Conservation (phyloP, 177 flowering plant genomes). For the Vitis hybrid region DNA sequence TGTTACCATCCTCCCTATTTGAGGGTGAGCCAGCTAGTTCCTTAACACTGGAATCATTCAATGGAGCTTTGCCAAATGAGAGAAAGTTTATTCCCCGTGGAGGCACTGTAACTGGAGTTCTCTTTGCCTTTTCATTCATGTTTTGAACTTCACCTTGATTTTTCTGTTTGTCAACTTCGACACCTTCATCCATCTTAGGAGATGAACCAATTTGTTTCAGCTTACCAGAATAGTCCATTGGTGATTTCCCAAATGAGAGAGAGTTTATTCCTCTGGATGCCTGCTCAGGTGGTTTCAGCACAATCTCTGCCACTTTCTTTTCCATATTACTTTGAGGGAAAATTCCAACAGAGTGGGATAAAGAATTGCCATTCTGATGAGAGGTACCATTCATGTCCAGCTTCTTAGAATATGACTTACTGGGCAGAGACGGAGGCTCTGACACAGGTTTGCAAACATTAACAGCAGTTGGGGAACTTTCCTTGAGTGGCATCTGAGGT, state of each 20-base stretch:
- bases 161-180: slow-evolving; percentile 8
- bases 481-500: slow-evolving; percentile 30
- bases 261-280: slow-evolving; percentile 48
- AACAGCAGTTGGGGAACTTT: slow-evolving; percentile 23
- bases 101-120: slow-evolving; percentile 13
- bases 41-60: slow-evolving; percentile 15
- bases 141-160: slow-evolving; percentile 16
- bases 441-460: slow-evolving; percentile 22
- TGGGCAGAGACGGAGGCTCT: slow-evolving; percentile 16
- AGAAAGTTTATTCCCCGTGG: slow-evolving; percentile 58
- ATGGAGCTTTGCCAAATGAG: slow-evolving; percentile 35
- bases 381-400: slow-evolving; percentile 8
- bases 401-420: slow-evolving; percentile 18
- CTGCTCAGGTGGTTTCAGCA: slow-evolving; percentile 23
- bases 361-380: slow-evolving; percentile 5
- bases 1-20: not conserved
- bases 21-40: not conserved
- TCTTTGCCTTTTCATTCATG: slow-evolving; percentile 16
- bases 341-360: slow-evolving; percentile 14
- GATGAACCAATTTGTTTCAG: slow-evolving; percentile 17
- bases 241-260: slow-evolving; percentile 27
- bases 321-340: slow-evolving; percentile 15
- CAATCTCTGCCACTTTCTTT: slow-evolving; percentile 17
- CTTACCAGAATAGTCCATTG: slow-evolving; percentile 14
- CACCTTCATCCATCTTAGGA: slow-evolving; percentile 14